Conservation (phyloP, 805 yeast species). For the Monosporozyma aerobia region DNA sequence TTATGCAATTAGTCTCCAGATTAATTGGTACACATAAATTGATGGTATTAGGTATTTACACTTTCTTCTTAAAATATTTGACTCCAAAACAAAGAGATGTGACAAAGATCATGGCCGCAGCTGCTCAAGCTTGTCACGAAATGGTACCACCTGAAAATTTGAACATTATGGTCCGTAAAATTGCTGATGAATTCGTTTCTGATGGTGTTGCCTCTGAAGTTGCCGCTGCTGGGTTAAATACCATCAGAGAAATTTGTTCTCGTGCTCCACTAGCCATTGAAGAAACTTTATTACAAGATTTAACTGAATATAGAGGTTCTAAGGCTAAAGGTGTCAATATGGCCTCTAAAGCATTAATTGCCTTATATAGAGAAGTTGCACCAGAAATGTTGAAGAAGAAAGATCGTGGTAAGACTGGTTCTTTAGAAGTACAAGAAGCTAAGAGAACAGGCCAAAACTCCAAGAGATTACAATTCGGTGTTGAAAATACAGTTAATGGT, state of each 20-base stretch:
- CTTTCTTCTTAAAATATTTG: slow-evolving; percentile 78
- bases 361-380: slow-evolving; percentile 86
- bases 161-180: slow-evolving; percentile 70
- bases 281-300: slow-evolving; percentile 76
- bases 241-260: slow-evolving; percentile 84
- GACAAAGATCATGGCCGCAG: slow-evolving; percentile 92
- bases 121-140: slow-evolving; percentile 95
- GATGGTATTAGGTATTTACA: slow-evolving; percentile 80
- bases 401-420: slow-evolving; percentile 88
- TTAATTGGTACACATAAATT: slow-evolving; percentile 91
- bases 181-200: slow-evolving; percentile 95
- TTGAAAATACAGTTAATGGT: slow-evolving; percentile 55
- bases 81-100: slow-evolving; percentile 93
- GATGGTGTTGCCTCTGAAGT: slow-evolving; percentile 98
- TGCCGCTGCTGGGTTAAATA: slow-evolving; percentile 94
- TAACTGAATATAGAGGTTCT: slow-evolving; percentile 83
- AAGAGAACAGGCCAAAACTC: slow-evolving; percentile 35
- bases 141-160: slow-evolving; percentile 93
- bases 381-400: slow-evolving; percentile 88
- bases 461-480: slow-evolving; percentile 56
- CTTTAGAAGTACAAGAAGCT: slow-evolving; percentile 66
- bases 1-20: slow-evolving; percentile 81
- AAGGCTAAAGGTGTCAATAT: slow-evolving; percentile 88
- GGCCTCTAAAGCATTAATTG: slow-evolving; percentile 84
- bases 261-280: slow-evolving; percentile 95